Evolutionary conservation across 176 grass and related monocot species (phyloP), one percentile per base, ranked within the genome.

Genomic region (Elymus sibiricus): DNA sequence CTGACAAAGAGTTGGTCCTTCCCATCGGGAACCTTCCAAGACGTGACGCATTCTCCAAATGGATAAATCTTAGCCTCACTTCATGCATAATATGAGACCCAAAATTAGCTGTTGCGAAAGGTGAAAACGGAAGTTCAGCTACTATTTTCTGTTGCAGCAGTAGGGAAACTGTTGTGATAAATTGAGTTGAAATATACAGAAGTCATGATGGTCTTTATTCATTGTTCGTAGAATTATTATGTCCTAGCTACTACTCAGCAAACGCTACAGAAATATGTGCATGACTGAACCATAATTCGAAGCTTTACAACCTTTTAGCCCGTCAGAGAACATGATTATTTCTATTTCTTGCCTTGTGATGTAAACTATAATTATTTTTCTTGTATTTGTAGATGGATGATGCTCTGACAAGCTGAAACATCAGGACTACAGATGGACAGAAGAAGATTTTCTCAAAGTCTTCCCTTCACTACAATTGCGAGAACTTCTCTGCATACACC

Each of bases 1-100:
- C 93, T 92, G 73, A 95, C 96, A 70, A 94, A 95, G 22, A 95
- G 91, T 5, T 95, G 70, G 87, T 98, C 95, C 70, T 92, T 95
- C 29, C 95, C 93, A 79, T 49, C 85, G 53, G 91, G 71, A 31
- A 92, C 89, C 83, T 98, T 98, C 89, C 92, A 94, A 89, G 95
- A 94, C 47, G 95, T 95, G 70, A 94, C 74, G 1, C 95, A 98
- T 31, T 83, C 95, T 65, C 91, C 95, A 60, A 95, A 94, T 5
- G 95, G 86, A 86, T 98, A 98, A 80, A 98, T 89, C 68, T 93
- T 89, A 70, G 93, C 93, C 88, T 92, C 93, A 83, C 95, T 98
- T 86, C 85, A 89, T n/a, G 47, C n/a, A 87, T 47, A 79, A 55
- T 38, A 87, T 37, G 5, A 35, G 46, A 37, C 37, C 49, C 11